Conservation (phyloP, 1,284 basidiomycete genomes). For the Peniophora sp. region DNA sequence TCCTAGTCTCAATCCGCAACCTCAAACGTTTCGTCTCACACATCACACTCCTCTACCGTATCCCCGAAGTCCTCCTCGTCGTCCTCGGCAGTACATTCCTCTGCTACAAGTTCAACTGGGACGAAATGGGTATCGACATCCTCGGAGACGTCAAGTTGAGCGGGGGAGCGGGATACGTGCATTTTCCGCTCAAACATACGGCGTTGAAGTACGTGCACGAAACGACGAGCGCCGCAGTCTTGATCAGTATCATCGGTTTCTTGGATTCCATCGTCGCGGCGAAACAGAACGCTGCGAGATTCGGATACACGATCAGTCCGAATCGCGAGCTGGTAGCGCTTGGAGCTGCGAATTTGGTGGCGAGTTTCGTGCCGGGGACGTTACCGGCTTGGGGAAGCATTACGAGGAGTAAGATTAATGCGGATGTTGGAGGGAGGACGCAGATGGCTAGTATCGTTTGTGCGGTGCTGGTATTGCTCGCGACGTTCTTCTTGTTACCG, state of each 20-base stretch:
- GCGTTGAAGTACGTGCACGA: slow-evolving; percentile 60
- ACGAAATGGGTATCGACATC: slow-evolving; percentile 71
- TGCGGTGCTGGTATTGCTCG: slow-evolving; percentile 65
- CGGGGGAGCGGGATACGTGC: slow-evolving; percentile 50
- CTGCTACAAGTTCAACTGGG: slow-evolving; percentile 68
- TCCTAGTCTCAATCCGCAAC: slow-evolving; percentile 54
- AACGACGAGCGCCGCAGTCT: slow-evolving; percentile 67
- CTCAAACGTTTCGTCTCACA: slow-evolving; percentile 48
- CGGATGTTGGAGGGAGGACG: slow-evolving; percentile 77
- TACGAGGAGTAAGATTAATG: slow-evolving; percentile 82
- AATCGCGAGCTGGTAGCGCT: slow-evolving; percentile 88
- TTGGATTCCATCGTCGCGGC: slow-evolving; percentile 81
- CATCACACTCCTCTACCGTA: slow-evolving; percentile 61
- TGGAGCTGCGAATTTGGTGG: slow-evolving; percentile 75
- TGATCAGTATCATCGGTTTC: slow-evolving; percentile 71
- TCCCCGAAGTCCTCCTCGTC: slow-evolving; percentile 79
- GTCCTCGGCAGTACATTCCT: slow-evolving; percentile 78
- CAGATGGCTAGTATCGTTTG: slow-evolving; percentile 86
- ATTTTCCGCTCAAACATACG: slow-evolving; percentile 55
- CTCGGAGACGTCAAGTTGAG: slow-evolving; percentile 70
- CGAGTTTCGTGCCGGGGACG: slow-evolving; percentile 78
- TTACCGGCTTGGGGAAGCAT: slow-evolving; percentile 87
- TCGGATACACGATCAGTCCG: slow-evolving; percentile 82
- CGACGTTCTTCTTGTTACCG: slow-evolving; percentile 83
- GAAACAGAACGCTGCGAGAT: slow-evolving; percentile 80